Conservation (phyloP, 2,329 filamentous ascomycete genomes). For the Diaporthe ilicicola region DNA sequence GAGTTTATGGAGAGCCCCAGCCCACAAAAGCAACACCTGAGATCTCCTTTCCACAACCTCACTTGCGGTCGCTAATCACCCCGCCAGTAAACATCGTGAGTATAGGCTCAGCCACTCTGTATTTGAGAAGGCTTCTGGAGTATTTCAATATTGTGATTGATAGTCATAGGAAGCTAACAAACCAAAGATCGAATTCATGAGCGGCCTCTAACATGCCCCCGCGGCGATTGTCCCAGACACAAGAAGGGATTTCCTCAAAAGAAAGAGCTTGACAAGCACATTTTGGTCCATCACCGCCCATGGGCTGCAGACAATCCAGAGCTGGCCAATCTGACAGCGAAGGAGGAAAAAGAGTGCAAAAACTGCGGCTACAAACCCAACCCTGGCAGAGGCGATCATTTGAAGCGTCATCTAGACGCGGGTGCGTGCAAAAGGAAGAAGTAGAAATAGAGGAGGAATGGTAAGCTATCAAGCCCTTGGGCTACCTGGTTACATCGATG, state of each 20-base stretch:
- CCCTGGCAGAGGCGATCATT: neutral
- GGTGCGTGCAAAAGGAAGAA: neutral
- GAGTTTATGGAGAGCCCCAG: neutral
- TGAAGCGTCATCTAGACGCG: constrained; percentile 7
- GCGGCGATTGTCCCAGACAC: neutral
- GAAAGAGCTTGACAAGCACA: constrained; percentile 21
- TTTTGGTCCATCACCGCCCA: neutral
- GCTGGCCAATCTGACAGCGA: neutral
- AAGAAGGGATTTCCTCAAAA: neutral
- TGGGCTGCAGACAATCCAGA: constrained; percentile 18
- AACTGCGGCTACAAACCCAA: neutral
- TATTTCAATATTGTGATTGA: neutral
- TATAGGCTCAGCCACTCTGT: neutral
- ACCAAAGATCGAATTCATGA: constrained; percentile 4
- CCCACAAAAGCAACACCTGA: neutral
- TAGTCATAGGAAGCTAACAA: neutral
- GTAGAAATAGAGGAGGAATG: neutral
- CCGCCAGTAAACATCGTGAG: neutral
- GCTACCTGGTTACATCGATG: neutral
- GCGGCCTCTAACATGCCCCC: neutral
- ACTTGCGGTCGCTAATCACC: too few relatives aligned
- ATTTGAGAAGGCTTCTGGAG: neutral
- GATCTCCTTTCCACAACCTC: too few relatives aligned
- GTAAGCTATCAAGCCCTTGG: too few relatives aligned
- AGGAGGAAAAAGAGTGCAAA: neutral